Conservation (phyloP, 1,284 basidiomycete species). For the Thelephora terrestris region DNA sequence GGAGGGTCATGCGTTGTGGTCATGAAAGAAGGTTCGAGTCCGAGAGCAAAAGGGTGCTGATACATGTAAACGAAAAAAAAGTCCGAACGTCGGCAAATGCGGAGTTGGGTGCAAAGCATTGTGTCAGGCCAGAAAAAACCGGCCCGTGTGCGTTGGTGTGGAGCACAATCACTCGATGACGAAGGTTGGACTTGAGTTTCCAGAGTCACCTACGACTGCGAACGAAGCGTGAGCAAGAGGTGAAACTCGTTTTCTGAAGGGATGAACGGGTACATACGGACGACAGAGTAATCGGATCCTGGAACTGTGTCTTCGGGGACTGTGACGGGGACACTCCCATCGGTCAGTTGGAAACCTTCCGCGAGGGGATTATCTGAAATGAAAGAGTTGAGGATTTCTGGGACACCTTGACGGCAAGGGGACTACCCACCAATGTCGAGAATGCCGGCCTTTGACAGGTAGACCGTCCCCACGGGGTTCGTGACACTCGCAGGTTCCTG, state of each 20-base stretch:
- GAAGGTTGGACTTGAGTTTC: not conserved
- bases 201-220: not conserved
- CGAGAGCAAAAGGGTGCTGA: too few species aligned
- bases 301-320: constrained; percentile 16
- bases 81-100: too few species aligned
- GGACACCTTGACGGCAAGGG: not conserved
- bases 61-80: too few species aligned
- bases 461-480: constrained; percentile 31
- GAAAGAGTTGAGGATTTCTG: not conserved
- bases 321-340: constrained; percentile 26
- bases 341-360: constrained; percentile 29
- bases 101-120: too few species aligned
- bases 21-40: too few species aligned
- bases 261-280: constrained; percentile 12
- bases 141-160: not conserved
- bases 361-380: constrained; percentile 24
- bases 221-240: not conserved
- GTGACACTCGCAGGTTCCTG: constrained; percentile 33
- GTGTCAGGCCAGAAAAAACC: too few species aligned
- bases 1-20: too few species aligned
- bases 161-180: not conserved
- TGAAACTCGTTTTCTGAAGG: not conserved
- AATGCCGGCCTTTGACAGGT: constrained; percentile 25
- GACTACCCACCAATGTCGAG: constrained; percentile 23
- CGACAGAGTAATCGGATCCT: constrained; percentile 20